Conservation (phyloP, 1,284 basidiomycete genomes). For the Cerioporus squamosus region DNA sequence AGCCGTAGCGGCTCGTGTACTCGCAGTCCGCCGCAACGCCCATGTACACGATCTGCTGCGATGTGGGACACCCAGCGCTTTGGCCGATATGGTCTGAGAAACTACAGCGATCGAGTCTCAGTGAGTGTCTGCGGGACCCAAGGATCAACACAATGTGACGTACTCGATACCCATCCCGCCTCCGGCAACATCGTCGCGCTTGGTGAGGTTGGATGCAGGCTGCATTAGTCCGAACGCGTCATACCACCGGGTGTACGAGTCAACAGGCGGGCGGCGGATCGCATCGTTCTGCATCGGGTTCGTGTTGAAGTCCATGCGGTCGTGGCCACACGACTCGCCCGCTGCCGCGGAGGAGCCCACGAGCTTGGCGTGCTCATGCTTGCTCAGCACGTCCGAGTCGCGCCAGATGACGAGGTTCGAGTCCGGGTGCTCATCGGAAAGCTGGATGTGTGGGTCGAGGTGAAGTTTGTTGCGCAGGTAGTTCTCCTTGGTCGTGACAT, state of each 20-base stretch:
- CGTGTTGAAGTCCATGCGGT: constrained; percentile 69
- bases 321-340: constrained; percentile 66
- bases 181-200: constrained; percentile 62
- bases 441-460: constrained; percentile 57
- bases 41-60: constrained; percentile 80
- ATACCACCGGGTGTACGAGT: constrained; percentile 43
- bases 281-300: constrained; percentile 61
- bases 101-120: constrained; percentile 40
- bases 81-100: constrained; percentile 72
- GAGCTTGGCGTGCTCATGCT: constrained; percentile 46
- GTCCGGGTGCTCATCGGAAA: constrained; percentile 47
- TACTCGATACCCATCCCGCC: constrained; percentile 57
- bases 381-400: constrained; percentile 65
- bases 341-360: constrained; percentile 27
- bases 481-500: constrained; percentile 74
- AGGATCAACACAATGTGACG: constrained; percentile 26
- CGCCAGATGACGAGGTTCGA: constrained; percentile 71
- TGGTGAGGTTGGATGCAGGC: constrained; percentile 35
- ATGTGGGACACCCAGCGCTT: constrained; percentile 74
- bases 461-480: constrained; percentile 65
- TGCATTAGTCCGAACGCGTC: constrained; percentile 43
- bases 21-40: constrained; percentile 91
- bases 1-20: constrained; percentile 69
- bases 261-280: constrained; percentile 38
- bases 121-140: neutral